Evolutionary conservation across 192 early-diverging fungal genomes (phyloP), one percentile per base, ranked within the genome.

Genomic region (Linderina pennispora): DNA sequence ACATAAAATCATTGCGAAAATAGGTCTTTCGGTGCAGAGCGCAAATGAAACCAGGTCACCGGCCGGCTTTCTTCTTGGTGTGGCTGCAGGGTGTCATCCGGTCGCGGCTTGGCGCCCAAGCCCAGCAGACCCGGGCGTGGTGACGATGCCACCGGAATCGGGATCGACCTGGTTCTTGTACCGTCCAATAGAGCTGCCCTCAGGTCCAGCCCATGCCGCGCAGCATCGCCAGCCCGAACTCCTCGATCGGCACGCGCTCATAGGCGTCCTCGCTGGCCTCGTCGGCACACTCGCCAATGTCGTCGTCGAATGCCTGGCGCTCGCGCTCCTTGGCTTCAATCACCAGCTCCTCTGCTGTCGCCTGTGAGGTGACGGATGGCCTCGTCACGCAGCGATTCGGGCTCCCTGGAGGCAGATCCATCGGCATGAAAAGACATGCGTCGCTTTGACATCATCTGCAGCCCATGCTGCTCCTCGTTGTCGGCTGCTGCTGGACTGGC

Each of bases 141-240:
- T 41, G 79, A n/a, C 71, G 19, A 58, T 32, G 8, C 24, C 17
- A 10, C 43, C 55, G 6, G 38, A 41, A 16, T 34, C 53, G 34
- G 63, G 21, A 36, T 74, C 46, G 43, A 44, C 33, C 37, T 41
- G 2, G 42, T 9, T 48, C 8, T 31, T 39, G 45, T 62, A 50
- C 33, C 37, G 21, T 34, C 39, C 35, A 13, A 40, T 55, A 3
- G 23, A 15, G 10, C 14, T 35, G 23, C 17, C 86, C 86, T 34
- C 84, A 80, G 33, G 78, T 80, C 89, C 90, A 94, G 1, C 93
- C 93, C 87, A 94, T 91, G 0, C 93, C 93, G 11, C 89, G 74
- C 39, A 96, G 59, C 48, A 94, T 65, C 0, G 91, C 91, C 1
- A 74, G 75, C 0, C 93, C 93, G 80, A 96, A 96, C 38, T 85